These are phyloP conservation scores for Malus sieversii DNA, from an alignment of 306 rosid genomes.

Conservation along the genomic window DNA sequence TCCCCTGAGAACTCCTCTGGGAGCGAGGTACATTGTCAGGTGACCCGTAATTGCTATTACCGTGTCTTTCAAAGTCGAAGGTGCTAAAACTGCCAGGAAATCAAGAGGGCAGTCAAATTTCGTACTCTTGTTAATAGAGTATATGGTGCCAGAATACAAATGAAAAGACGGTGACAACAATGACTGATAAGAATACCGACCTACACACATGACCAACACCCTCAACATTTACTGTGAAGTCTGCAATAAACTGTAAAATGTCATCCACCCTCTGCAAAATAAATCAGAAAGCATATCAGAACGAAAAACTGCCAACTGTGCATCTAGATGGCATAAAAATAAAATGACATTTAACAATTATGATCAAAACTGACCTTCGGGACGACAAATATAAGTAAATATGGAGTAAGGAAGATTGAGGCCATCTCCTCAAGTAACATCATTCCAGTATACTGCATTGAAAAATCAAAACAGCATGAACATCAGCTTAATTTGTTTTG, in stretches of 20 bases:
- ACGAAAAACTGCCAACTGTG: background rate
- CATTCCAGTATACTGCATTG: slow-evolving; percentile 79
- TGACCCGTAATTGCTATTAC: slow-evolving; percentile 73
- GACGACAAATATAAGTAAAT: slow-evolving; percentile 67
- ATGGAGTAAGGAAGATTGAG: slow-evolving; percentile 93
- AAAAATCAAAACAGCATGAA: slow-evolving; percentile 9
- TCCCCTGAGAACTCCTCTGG: slow-evolving; percentile 90
- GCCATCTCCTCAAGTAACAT: slow-evolving; percentile 98
- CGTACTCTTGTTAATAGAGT: background rate
- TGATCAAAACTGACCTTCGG: slow-evolving; percentile 53
- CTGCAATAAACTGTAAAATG: slow-evolving; percentile 72
- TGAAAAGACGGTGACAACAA: background rate
- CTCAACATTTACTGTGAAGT: slow-evolving; percentile 73
- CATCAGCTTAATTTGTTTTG: background rate
- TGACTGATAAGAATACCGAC: slow-evolving; percentile 30
- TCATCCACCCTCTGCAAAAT: slow-evolving; percentile 82
- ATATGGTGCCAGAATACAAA: background rate
- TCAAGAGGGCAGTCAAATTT: slow-evolving; percentile 4
- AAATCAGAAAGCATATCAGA: slow-evolving; percentile 7
- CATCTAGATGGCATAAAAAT: background rate
- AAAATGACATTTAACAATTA: background rate
- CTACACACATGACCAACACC: slow-evolving; percentile 99
- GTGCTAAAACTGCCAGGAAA: slow-evolving; percentile 51
- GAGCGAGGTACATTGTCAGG: slow-evolving; percentile 43
- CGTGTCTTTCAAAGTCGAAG: slow-evolving; percentile 80